These are phyloP conservation scores for Ceratobasidium sp. DNA, from an alignment of 1,284 basidiomycete genomes.

Conservation along the genomic window DNA sequence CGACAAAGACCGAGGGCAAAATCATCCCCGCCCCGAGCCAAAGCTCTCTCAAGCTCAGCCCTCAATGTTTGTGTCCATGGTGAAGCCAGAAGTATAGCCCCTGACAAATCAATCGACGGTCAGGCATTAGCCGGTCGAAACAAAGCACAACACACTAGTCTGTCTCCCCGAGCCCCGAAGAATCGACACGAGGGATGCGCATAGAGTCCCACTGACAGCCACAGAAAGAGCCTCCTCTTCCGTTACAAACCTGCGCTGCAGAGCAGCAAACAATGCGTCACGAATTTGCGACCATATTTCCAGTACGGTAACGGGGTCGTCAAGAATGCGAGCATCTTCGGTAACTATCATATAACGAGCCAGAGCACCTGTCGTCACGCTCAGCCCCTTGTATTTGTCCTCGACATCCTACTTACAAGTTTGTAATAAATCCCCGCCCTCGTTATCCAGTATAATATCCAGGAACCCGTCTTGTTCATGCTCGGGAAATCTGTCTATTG, in stretches of 20 bases:
- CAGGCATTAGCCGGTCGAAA: not conserved
- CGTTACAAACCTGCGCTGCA: constrained; percentile 18
- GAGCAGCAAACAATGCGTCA: not conserved
- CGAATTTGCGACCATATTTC: constrained; percentile 9
- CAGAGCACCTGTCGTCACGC: constrained; percentile 9
- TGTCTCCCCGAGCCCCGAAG: constrained; percentile 3
- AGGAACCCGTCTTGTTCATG: constrained; percentile 14
- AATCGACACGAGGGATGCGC: constrained; percentile 20
- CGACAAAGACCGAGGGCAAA: constrained; percentile 3
- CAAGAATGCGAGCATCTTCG: constrained; percentile 31
- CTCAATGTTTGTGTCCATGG: constrained; percentile 35
- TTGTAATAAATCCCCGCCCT: not conserved
- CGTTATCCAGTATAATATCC: constrained; percentile 1
- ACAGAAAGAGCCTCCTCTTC: constrained; percentile 13
- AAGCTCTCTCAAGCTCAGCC: constrained; percentile 6
- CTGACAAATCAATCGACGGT: not conserved
- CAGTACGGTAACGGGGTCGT: constrained; percentile 25
- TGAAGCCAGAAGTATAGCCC: constrained; percentile 26
- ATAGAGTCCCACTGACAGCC: constrained; percentile 19
- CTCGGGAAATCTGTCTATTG: constrained; percentile 12
- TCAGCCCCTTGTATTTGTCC: not conserved
- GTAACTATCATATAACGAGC: constrained; percentile 26
- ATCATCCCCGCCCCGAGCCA: not conserved
- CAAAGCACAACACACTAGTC: constrained; percentile 28
- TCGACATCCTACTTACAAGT: not conserved